phyloP scores from a whole-genome alignment of 140 eudicot genomes.

The Eryngium alpinum region DNA sequence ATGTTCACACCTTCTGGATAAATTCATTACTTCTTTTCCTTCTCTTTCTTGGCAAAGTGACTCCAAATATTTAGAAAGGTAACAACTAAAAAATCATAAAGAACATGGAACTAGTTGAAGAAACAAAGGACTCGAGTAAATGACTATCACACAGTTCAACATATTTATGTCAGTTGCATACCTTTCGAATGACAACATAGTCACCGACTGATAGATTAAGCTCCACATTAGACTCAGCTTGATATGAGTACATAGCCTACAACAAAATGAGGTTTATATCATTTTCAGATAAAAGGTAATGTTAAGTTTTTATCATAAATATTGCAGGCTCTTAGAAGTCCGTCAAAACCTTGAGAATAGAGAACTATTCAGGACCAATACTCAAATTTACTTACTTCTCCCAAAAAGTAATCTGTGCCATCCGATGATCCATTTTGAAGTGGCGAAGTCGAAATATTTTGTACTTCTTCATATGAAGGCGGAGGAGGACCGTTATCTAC shows the following conservation, averaged over 20 bases:
- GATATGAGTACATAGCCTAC: constrained; percentile 59
- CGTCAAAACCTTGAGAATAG: background rate
- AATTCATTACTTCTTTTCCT: no score
- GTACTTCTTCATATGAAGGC: constrained; percentile 62
- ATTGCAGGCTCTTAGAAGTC: no score
- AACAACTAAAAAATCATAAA: no score
- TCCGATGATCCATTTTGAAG: constrained; percentile 49
- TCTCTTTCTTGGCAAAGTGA: no score
- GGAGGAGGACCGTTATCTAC: constrained; percentile 51
- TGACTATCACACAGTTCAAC: no score
- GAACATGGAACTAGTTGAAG: no score
- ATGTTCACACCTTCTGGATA: no score
- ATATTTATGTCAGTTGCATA: constrained; percentile 4
- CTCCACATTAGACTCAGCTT: constrained; percentile 53
- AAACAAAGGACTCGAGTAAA: no score
- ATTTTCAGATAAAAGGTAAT: background rate
- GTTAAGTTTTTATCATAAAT: no score
- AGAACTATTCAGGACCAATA: background rate
- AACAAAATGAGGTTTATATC: background rate
- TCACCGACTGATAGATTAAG: constrained; percentile 49
- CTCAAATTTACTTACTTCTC: constrained; percentile 40
- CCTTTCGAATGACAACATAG: constrained; percentile 50
- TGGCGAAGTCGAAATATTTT: constrained; percentile 34
- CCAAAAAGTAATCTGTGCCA: constrained; percentile 56
- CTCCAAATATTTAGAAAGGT: no score